A percentile compares a stretch with the other conserved stretches of the same genome.
These are phyloP conservation scores for Sphagnum fallax DNA, from an alignment of 228 moss, liverwort and hornwort genomes.

Conservation along the genomic window DNA sequence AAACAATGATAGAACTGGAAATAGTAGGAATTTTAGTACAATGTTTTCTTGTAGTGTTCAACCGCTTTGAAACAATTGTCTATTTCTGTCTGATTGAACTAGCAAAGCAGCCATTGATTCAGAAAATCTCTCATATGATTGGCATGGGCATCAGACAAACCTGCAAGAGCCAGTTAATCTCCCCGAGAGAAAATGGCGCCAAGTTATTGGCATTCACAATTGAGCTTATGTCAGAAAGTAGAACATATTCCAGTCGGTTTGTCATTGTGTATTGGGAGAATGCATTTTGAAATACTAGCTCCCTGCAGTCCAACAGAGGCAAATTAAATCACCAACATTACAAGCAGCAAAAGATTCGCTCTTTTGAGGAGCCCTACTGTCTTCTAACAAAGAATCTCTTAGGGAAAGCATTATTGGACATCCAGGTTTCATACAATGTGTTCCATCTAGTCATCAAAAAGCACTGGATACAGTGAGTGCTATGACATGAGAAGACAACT, in stretches of 20 bases:
- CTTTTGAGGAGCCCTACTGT: no score
- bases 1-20: no score
- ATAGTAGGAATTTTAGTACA: no score
- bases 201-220: conserved; percentile 69
- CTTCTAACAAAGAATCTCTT: no score
- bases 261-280: conserved; percentile 44
- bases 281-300: conserved; percentile 29
- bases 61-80: no score
- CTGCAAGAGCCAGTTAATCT: conserved; percentile 74
- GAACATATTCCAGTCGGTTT: conserved; percentile 47
- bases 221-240: conserved; percentile 39
- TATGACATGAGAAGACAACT: neutral
- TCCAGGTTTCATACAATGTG: neutral
- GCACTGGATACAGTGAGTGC: no score
- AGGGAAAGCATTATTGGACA: neutral
- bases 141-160: conserved; percentile 9
- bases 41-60: no score
- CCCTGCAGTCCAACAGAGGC: conserved; percentile 14
- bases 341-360: neutral
- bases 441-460: no score
- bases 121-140: no score
- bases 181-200: conserved; percentile 53
- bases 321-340: neutral
- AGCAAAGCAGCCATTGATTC: no score
- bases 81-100: no score